Evolutionary conservation across 2,329 filamentous ascomycete genomes (phyloP).

Genomic region (Clonostachys sp.): DNA sequence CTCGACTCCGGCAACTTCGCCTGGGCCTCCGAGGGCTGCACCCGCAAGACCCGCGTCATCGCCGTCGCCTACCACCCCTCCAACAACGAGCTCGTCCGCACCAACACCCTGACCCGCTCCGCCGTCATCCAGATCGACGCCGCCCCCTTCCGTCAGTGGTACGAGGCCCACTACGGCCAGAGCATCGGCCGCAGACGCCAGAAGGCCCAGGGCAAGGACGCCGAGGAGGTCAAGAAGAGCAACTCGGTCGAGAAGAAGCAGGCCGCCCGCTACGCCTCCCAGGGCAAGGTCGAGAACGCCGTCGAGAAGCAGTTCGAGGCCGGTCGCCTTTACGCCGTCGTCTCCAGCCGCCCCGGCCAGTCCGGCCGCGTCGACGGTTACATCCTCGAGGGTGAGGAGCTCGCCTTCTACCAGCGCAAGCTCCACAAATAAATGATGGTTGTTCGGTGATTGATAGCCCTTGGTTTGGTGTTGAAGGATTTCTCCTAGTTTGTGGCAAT

Average conservation of each 20-base stretch:
- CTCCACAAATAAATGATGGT: conserved; percentile 81
- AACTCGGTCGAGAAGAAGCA: conserved; percentile 97
- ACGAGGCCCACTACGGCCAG: conserved; percentile 98
- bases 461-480: conserved; percentile 31
- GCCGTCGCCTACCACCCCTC: conserved; percentile 98
- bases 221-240: conserved; percentile 82
- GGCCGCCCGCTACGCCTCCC: conserved; percentile 72
- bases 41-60: conserved; percentile 99
- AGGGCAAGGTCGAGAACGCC: conserved; percentile 88
- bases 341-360: conserved; percentile 93
- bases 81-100: conserved; percentile 99
- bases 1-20: conserved; percentile 99
- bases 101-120: conserved; percentile 99
- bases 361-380: conserved; percentile 95
- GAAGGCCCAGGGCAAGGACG: conserved; percentile 66
- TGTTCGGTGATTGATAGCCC: conserved; percentile 11
- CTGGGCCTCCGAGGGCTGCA: conserved; percentile 96
- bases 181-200: conserved; percentile 85
- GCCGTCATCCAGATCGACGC: conserved; percentile 99
- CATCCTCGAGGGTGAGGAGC: conserved; percentile 98
- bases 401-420: conserved; percentile 99
- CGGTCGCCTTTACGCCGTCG: conserved; percentile 90
- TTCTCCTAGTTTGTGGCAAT: conserved; percentile 25
- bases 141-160: conserved; percentile 99
- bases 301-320: conserved; percentile 99